phyloP scores from a whole-genome alignment of 2,329 filamentous ascomycete species.

The Arthrobotrys entomopaga region DNA sequence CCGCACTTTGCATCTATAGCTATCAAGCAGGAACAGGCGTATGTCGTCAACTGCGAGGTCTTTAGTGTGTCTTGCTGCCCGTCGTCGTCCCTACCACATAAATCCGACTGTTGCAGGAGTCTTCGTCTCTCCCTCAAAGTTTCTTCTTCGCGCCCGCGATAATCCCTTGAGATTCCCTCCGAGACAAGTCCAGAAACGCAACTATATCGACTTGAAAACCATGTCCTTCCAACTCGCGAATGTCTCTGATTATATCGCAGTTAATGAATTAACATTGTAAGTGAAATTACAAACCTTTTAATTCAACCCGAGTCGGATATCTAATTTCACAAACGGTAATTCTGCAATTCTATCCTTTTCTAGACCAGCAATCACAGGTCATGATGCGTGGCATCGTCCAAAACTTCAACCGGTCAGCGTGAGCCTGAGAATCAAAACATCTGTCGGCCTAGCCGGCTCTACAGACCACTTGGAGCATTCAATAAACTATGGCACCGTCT shows the following conservation, averaged over 20 bases:
- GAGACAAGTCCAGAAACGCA: slow-evolving; percentile 1
- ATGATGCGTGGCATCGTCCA: slow-evolving; percentile 57
- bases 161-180: background rate
- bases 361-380: slow-evolving; percentile 39
- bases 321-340: background rate
- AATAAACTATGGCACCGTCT: slow-evolving; percentile 59
- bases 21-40: background rate
- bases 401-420: slow-evolving; percentile 58
- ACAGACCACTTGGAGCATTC: slow-evolving; percentile 59
- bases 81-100: slow-evolving; percentile 20
- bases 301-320: background rate
- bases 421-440: slow-evolving; percentile 58
- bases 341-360: background rate
- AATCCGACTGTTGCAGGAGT: too few relatives aligned
- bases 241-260: slow-evolving; percentile 41
- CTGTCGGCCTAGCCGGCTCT: slow-evolving; percentile 58
- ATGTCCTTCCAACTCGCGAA: slow-evolving; percentile 46
- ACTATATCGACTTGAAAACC: slow-evolving; percentile 49
- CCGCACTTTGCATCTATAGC: background rate
- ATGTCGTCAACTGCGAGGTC: slow-evolving; percentile 40
- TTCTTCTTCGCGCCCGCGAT: too few relatives aligned
- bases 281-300: background rate
- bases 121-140: background rate
- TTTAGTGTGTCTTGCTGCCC: slow-evolving; percentile 18
- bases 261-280: slow-evolving; percentile 49